phyloP scores from a whole-genome alignment of 768 basidiomycete species.

The Mycena filopes region DNA sequence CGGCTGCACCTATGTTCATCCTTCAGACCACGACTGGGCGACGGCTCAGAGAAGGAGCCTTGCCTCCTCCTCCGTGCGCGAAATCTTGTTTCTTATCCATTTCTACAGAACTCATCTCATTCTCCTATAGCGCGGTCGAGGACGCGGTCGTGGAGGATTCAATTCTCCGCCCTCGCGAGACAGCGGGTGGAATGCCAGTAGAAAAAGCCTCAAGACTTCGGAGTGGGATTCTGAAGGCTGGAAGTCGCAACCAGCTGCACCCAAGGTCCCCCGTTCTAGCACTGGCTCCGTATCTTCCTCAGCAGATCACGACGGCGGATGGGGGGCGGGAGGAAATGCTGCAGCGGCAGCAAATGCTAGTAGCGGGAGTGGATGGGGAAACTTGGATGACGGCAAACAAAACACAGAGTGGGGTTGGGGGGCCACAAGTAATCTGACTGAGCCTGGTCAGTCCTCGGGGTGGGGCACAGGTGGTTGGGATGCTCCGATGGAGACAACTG shows the following conservation, averaged over 20 bases:
- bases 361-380: not conserved
- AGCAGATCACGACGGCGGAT: not conserved
- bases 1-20: conserved; percentile 24
- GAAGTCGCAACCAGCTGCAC: conserved; percentile 18
- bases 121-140: not conserved
- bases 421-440: too few relatives aligned
- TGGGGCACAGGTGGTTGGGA: too few relatives aligned
- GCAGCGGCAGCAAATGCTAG: too few relatives aligned
- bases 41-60: not conserved
- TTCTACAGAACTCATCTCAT: not conserved
- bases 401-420: too few relatives aligned
- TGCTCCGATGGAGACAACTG: too few relatives aligned
- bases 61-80: not conserved
- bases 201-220: conserved; percentile 3
- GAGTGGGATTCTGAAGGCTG: conserved; percentile 15
- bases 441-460: too few relatives aligned
- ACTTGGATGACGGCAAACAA: not conserved
- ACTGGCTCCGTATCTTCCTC: conserved; percentile 13
- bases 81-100: not conserved
- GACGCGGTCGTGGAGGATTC: conserved; percentile 8
- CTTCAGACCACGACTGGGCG: conserved; percentile 4
- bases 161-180: conserved; percentile 10
- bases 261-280: not conserved
- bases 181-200: conserved; percentile 12
- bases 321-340: not conserved